phyloP scores from a whole-genome alignment of 2,329 filamentous ascomycete genomes.

The Colletotrichum horii region DNA sequence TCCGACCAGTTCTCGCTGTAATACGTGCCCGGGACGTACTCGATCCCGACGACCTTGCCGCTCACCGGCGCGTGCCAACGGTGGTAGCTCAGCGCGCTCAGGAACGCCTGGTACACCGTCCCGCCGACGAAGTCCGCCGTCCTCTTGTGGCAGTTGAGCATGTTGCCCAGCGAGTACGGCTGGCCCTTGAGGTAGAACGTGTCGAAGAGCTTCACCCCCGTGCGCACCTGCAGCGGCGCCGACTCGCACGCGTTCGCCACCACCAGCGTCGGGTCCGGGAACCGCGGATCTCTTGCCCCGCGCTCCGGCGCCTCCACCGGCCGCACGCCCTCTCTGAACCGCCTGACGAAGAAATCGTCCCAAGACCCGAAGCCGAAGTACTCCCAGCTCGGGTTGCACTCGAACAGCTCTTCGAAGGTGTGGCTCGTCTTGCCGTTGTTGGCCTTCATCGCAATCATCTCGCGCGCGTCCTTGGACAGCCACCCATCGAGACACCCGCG shows the following conservation, averaged over 20 bases:
- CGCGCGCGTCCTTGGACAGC: constrained; percentile 22
- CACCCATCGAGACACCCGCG: constrained; percentile 25
- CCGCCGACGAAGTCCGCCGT: constrained; percentile 63
- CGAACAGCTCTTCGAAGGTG: constrained; percentile 64
- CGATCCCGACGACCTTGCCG: constrained; percentile 63
- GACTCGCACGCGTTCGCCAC: constrained; percentile 72
- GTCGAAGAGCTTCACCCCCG: constrained; percentile 59
- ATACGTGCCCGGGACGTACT: constrained; percentile 69
- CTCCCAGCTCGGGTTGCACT: constrained; percentile 59
- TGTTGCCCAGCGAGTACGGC: constrained; percentile 69
- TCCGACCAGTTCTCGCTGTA: constrained; percentile 63
- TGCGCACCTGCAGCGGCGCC: constrained; percentile 57
- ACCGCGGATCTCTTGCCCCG: constrained; percentile 24
- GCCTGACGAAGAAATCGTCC: constrained; percentile 73
- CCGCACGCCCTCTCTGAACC: constrained; percentile 56
- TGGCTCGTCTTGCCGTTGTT: constrained; percentile 46
- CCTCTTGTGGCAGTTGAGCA: constrained; percentile 62
- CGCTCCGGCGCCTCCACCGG: constrained; percentile 64
- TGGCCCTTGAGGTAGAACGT: constrained; percentile 73
- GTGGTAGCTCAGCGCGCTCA: constrained; percentile 72
- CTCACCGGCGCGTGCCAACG: constrained; percentile 74
- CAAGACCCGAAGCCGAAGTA: constrained; percentile 69
- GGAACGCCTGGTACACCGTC: constrained; percentile 74
- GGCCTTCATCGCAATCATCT: constrained; percentile 33
- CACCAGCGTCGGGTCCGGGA: constrained; percentile 26